Conservation (phyloP, 2,329 filamentous ascomycete species). For the Talaromyces sp. region DNA sequence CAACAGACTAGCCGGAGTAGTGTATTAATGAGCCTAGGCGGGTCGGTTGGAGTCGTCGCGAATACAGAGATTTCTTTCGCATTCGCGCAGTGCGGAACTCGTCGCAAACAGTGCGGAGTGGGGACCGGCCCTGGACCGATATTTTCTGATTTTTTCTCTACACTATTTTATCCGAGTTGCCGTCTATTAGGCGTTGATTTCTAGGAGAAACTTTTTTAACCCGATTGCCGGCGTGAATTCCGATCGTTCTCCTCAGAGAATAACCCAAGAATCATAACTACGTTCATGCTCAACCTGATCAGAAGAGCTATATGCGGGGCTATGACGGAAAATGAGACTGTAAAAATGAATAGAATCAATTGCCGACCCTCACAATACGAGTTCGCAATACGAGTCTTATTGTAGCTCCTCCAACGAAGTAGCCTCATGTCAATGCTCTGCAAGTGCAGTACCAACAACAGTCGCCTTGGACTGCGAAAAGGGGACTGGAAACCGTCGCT, state of each 20-base stretch:
- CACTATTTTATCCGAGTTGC: not conserved
- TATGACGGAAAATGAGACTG: not conserved
- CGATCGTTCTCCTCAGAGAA: no score
- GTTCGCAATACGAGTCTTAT: not conserved
- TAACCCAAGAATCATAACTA: not conserved
- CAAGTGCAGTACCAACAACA: not conserved
- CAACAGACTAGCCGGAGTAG: not conserved
- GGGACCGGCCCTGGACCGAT: not conserved
- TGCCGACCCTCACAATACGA: not conserved
- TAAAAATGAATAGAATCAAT: not conserved
- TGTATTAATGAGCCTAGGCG: not conserved
- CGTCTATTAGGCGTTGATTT: not conserved
- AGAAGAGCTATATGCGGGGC: not conserved
- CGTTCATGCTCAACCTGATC: not conserved
- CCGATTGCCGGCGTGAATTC: not conserved
- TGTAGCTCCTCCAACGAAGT: not conserved
- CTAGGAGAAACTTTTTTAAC: not conserved
- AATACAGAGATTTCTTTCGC: not conserved
- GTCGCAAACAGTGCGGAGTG: not conserved
- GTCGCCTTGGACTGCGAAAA: not conserved
- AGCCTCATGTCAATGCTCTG: not conserved
- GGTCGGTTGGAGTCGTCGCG: not conserved
- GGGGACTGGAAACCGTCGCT: not conserved
- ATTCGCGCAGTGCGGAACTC: not conserved
- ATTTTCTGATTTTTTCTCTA: not conserved